A percentile compares a stretch with the other conserved stretches of the same genome.
Evolutionary conservation across 2,329 filamentous ascomycete genomes (phyloP).

Genomic region (Grosmannia serpens): DNA sequence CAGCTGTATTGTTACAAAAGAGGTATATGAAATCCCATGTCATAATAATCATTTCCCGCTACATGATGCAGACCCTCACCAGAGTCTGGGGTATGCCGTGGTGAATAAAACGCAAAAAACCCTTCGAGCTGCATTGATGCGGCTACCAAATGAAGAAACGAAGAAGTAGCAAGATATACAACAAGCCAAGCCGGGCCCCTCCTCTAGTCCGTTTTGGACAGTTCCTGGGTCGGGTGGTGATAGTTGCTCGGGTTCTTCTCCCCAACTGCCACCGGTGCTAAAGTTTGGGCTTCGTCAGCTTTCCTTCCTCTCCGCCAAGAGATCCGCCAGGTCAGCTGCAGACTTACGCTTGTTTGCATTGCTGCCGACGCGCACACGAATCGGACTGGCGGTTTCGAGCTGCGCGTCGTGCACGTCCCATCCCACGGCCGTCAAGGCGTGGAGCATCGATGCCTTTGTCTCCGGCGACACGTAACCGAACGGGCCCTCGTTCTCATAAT

Average conservation of each 20-base stretch:
- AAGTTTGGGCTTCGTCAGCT: background rate
- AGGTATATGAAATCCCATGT: background rate
- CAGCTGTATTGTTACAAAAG: background rate
- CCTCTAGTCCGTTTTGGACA: background rate
- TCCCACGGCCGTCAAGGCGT: slow-evolving; percentile 32
- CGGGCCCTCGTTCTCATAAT: slow-evolving; percentile 25
- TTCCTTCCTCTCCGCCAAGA: background rate
- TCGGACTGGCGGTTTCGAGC: slow-evolving; percentile 51
- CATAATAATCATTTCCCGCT: background rate
- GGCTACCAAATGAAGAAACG: background rate
- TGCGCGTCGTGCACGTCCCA: slow-evolving; percentile 57
- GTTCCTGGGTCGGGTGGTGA: background rate
- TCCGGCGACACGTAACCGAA: slow-evolving; percentile 32
- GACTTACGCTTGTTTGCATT: slow-evolving; percentile 18
- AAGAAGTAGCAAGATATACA: background rate
- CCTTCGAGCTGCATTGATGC: background rate
- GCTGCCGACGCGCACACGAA: slow-evolving; percentile 25
- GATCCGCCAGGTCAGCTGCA: background rate
- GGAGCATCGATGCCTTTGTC: slow-evolving; percentile 22
- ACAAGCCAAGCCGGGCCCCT: background rate
- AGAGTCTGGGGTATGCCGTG: background rate
- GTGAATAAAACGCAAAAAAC: background rate
- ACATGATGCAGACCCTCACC: background rate
- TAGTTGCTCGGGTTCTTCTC: background rate
- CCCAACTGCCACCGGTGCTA: background rate